Evolutionary conservation across 495 filamentous ascomycete genomes (phyloP).

Genomic region (Penicillium dipodomyicola): DNA sequence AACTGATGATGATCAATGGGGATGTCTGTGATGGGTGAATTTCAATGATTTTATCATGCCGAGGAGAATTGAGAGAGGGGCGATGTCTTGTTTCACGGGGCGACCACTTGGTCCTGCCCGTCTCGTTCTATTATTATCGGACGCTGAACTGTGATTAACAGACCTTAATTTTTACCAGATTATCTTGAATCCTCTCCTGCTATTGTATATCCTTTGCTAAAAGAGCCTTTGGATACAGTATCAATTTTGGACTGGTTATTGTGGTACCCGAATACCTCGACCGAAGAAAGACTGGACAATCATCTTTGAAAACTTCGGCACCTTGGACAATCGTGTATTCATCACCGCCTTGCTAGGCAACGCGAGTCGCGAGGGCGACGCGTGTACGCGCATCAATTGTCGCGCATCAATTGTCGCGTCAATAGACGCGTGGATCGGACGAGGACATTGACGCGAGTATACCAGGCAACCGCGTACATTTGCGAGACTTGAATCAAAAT

Average conservation of each 20-base stretch:
- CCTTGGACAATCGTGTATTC: neutral
- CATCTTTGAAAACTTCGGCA: no score
- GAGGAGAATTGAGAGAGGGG: no score
- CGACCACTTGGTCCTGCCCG: neutral
- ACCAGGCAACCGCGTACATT: neutral
- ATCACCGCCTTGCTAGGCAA: neutral
- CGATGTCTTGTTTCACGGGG: neutral
- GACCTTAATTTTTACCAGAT: conserved; percentile 1
- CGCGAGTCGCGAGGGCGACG: neutral
- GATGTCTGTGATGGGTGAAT: neutral
- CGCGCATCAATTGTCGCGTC: no score
- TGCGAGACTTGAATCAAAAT: no score
- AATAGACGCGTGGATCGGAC: no score
- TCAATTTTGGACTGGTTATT: neutral
- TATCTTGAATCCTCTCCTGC: neutral
- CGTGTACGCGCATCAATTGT: no score
- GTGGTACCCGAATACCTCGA: neutral
- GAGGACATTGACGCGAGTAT: neutral
- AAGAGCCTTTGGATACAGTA: neutral
- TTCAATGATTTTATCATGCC: neutral
- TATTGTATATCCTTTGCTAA: conserved; percentile 1
- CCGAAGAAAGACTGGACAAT: neutral
- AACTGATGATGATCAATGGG: neutral
- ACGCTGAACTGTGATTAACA: neutral
- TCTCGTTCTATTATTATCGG: conserved; percentile 1